Evolutionary conservation across 192 early-diverging fungal genomes (phyloP).

Genomic region (Backusella tuberculispora): DNA sequence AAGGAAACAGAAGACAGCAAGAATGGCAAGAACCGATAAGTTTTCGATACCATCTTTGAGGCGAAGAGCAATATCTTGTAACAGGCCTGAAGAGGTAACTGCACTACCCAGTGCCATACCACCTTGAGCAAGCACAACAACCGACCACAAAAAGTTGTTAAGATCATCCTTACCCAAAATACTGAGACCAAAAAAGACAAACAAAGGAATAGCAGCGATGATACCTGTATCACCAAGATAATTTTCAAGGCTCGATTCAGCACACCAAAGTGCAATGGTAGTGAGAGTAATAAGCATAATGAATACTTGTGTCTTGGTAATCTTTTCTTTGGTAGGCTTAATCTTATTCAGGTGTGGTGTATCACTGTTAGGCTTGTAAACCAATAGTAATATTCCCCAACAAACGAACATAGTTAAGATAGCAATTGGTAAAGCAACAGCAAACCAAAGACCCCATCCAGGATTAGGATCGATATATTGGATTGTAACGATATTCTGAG

Average conservation of each 20-base stretch:
- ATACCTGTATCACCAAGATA: constrained; percentile 75
- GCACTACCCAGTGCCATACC: constrained; percentile 77
- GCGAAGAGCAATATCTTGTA: constrained; percentile 60
- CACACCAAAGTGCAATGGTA: constrained; percentile 77
- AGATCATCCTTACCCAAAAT: constrained; percentile 77
- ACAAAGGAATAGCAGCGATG: constrained; percentile 71
- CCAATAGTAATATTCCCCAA: constrained; percentile 64
- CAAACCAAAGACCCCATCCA: constrained; percentile 74
- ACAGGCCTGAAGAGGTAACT: constrained; percentile 71
- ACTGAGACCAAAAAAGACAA: constrained; percentile 74
- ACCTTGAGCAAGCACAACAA: constrained; percentile 72
- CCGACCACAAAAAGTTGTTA: constrained; percentile 66
- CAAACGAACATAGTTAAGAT: constrained; percentile 63
- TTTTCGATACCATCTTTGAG: constrained; percentile 57
- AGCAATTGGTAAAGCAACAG: constrained; percentile 66
- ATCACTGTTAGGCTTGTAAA: constrained; percentile 64
- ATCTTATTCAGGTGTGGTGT: constrained; percentile 50
- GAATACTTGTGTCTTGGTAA: constrained; percentile 56
- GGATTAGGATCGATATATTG: constrained; percentile 72
- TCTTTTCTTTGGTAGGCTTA: constrained; percentile 45
- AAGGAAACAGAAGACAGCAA: constrained; percentile 62
- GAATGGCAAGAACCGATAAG: constrained; percentile 55
- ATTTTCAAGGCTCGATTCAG: constrained; percentile 57
- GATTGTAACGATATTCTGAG: constrained; percentile 80
- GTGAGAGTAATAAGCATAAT: constrained; percentile 58